These are phyloP conservation scores for Suillus sp. DNA, from an alignment of 768 basidiomycete genomes.

Conservation along the genomic window DNA sequence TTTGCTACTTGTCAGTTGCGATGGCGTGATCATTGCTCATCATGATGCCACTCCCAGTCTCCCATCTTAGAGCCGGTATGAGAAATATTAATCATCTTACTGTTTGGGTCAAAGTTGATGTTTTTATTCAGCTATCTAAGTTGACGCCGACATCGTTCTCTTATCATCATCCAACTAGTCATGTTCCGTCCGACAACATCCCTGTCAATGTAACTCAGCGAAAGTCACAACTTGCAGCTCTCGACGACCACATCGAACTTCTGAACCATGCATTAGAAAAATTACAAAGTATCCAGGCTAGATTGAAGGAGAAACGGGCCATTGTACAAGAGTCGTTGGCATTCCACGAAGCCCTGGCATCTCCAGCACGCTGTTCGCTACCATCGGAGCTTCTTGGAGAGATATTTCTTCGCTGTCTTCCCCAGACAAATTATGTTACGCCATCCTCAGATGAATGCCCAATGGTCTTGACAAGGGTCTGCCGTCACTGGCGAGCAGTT, in stretches of 20 bases:
- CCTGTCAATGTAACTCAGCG: constrained; percentile 23
- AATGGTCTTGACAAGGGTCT: constrained; percentile 31
- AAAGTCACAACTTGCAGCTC: constrained; percentile 23
- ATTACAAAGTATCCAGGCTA: constrained; percentile 20
- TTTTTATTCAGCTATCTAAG: constrained; percentile 11
- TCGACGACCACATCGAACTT: constrained; percentile 23
- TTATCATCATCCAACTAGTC: constrained; percentile 12
- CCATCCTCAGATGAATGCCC: constrained; percentile 26
- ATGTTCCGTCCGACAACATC: constrained; percentile 26
- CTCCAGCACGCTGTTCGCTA: constrained; percentile 25
- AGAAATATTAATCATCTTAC: background rate
- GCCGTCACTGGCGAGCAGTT: constrained; percentile 34
- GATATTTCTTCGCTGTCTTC: constrained; percentile 32
- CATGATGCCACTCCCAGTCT: constrained; percentile 11
- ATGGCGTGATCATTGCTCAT: constrained; percentile 39
- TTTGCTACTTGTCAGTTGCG: constrained; percentile 13
- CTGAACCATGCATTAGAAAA: constrained; percentile 23
- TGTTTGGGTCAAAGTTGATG: background rate
- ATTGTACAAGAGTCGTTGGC: constrained; percentile 25
- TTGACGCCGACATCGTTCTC: constrained; percentile 26
- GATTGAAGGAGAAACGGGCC: constrained; percentile 22
- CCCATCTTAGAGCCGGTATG: constrained; percentile 24
- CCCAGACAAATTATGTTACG: constrained; percentile 26
- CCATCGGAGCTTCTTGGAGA: constrained; percentile 33
- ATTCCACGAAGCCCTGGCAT: constrained; percentile 26